Base-by-base conservation (phyloP, 768 basidiomycete genomes). In the Lactifluus subvellereus region DNA sequence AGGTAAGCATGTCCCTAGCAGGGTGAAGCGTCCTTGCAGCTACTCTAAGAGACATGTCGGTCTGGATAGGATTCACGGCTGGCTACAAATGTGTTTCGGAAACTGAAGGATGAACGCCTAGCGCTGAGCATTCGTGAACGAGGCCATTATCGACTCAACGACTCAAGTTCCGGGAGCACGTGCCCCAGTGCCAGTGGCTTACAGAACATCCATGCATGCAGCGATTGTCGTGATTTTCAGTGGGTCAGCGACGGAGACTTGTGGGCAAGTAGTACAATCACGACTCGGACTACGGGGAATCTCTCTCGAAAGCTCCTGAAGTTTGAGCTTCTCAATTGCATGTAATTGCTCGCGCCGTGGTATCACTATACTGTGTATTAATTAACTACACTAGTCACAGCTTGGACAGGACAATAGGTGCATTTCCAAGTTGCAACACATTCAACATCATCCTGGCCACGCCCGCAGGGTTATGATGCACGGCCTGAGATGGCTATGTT, bases 401-500 rank as follows among this genome's bases (percentile, higher is more conserved):
- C 61, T 58, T 62, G 9, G 56, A 16, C 42, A 20, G 27, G n/a
- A 45, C 30, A 18, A 38, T 38, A 8, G 52, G 35, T 9, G 30
- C 6, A 47, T 33, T 35, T 43, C 14, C 13, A 13, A 14, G 13
- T 40, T 40, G 32, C 40, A 66, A 32, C 16, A 58, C 18, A 54
- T 22, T 53, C 38, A 32, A 57, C 2, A 66, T 40, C 6, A n/a
- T 38, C 16, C 57, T 54, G 14, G 65, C 65, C 13, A 66, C 57
- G 5, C 42, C 65, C 14, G 42, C 30, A 18, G 65, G 65, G 37
- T 66, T 66, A n/a, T 57, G 38, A 8, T 57, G 54, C 38, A 64
- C 57, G 10, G 20, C 57, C 65, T 66, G 22, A 42, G 16, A 13
- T 27, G 33, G 18, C 13, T 18, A 30, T 48, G 14, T 50, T 51